Conservation (phyloP, 768 basidiomycete species). For the Roridomyces roridus region DNA sequence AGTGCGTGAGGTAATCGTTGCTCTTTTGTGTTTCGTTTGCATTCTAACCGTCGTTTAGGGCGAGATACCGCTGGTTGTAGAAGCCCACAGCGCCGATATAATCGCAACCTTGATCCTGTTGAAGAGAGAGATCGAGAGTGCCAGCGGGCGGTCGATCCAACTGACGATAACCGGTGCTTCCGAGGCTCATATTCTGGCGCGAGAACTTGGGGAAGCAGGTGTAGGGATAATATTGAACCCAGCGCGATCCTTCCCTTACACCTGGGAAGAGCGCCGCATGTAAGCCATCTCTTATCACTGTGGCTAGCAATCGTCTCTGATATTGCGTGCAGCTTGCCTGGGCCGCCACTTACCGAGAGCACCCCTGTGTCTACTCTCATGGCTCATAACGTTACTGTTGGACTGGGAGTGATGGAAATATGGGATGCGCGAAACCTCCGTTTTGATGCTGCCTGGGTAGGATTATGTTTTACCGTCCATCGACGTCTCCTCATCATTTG, state of each 20-base stretch:
- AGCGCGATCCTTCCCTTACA: constrained; percentile 70
- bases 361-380: constrained; percentile 65
- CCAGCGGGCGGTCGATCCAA: constrained; percentile 48
- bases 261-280: constrained; percentile 77
- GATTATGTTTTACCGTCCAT: no score
- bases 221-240: constrained; percentile 58
- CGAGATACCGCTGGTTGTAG: constrained; percentile 74
- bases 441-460: constrained; percentile 88
- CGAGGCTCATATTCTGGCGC: constrained; percentile 74
- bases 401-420: constrained; percentile 64
- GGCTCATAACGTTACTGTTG: constrained; percentile 74
- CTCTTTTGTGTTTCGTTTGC: neutral
- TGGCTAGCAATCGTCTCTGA: neutral
- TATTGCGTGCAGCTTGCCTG: constrained; percentile 55
- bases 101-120: constrained; percentile 79
- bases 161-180: constrained; percentile 70
- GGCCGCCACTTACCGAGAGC: constrained; percentile 69
- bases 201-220: constrained; percentile 60
- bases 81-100: constrained; percentile 78
- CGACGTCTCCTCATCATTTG: constrained; percentile 68
- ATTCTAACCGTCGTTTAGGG: constrained; percentile 48
- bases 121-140: constrained; percentile 65
- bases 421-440: constrained; percentile 80
- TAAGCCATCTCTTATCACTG: constrained; percentile 36
- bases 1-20: constrained; percentile 41